phyloP scores from a whole-genome alignment of 805 yeast species.

The Hanseniaspora hatyaiensis region DNA sequence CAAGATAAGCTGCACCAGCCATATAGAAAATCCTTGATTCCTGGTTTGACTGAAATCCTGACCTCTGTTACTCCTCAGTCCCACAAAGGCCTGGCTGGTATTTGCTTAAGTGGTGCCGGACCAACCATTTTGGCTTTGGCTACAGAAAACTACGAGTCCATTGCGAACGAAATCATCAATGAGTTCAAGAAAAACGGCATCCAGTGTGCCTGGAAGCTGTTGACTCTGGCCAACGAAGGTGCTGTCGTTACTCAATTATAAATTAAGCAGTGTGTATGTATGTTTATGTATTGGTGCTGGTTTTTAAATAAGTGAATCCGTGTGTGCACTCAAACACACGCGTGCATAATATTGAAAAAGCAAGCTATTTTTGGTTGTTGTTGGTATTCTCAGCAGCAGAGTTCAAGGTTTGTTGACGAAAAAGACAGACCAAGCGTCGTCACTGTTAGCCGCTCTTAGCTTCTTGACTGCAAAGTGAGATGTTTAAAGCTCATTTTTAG shows the following conservation, averaged over 20 bases:
- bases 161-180: constrained; percentile 63
- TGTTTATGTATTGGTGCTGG: background rate
- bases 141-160: constrained; percentile 70
- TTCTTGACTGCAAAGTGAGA: too few species aligned
- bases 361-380: too few species aligned
- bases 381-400: too few species aligned
- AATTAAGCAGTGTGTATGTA: background rate
- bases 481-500: too few species aligned
- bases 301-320: too few species aligned
- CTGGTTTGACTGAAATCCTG: constrained; percentile 77
- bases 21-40: constrained; percentile 82
- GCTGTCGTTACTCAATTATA: constrained; percentile 39
- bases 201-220: constrained; percentile 67
- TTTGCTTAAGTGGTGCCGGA: constrained; percentile 95
- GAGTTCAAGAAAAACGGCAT: constrained; percentile 59
- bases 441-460: too few species aligned
- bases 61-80: constrained; percentile 67
- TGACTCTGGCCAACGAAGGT: constrained; percentile 82
- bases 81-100: constrained; percentile 79
- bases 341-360: too few species aligned
- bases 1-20: constrained; percentile 95
- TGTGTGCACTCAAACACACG: too few species aligned
- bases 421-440: too few species aligned
- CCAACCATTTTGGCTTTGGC: constrained; percentile 94
- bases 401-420: too few species aligned